Base-by-base conservation (phyloP, 2,329 filamentous ascomycete genomes). In the Dothistroma pini region DNA sequence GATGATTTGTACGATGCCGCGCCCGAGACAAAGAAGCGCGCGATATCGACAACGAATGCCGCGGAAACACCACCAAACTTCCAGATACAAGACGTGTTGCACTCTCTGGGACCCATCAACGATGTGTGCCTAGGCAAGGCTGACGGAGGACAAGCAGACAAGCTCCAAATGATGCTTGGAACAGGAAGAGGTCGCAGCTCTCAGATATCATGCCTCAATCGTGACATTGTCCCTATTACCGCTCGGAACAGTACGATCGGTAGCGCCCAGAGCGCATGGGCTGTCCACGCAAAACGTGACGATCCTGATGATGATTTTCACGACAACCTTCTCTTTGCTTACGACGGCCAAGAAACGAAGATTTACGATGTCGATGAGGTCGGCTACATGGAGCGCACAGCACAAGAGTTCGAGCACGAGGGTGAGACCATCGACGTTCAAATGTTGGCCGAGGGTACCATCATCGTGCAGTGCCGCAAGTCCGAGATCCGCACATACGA, bases 401-500 rank as follows among this genome's bases (percentile, higher is more conserved):
- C 89, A 44, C 91, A 92, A 0, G 95, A 99, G 70, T 97, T 97
- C 72, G 96, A 99, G 63, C 87, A 89, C 51, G 91, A 93, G 64
- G 95, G 93, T 29, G 85, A 88, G 34, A 97, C 95, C 0, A 83
- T 97, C 52, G 89, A 96, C 68, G 89, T 95, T 19, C 91, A 90
- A 16, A 89, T 89, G 0, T 85, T 99, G 75, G 89, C 89, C n/a
- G 85, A 85, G 56, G 86, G 90, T 62, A 90, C 85, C 72, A 86
- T 91, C 61, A 87, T 97, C 35, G 88, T 97, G 16, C 95, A 97
- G 72, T 88, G 96, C 1, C 81, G 96, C 57, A 89, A 88, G 66
- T 91, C 87, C 1, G 93, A 97, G 71, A 86, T 97, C 25, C 85
- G 93, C 61, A 93, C 89, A 63, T 99, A 97, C 69, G 93, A 97